Conservation (phyloP, 2,329 filamentous ascomycete species). For the Cercospora brassicicola region DNA sequence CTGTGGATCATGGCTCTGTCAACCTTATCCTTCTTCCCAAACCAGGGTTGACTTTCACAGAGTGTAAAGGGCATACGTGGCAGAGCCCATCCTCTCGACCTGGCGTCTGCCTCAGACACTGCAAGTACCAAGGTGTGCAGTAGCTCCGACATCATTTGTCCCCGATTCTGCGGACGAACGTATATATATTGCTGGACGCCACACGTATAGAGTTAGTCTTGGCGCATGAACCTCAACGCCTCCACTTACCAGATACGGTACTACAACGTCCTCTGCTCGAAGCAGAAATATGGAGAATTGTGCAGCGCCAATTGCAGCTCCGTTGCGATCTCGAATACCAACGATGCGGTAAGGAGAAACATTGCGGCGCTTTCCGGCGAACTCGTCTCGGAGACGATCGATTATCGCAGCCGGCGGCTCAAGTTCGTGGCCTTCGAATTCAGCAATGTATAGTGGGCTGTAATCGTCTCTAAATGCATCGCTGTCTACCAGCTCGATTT, state of each 20-base stretch:
- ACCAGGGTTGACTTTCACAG: conserved; percentile 27
- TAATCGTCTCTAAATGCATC: conserved; percentile 20
- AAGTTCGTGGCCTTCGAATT: conserved; percentile 27
- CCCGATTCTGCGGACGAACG: conserved; percentile 23
- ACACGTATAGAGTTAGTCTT: not conserved
- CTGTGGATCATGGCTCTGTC: conserved; percentile 24
- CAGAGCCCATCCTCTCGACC: not conserved
- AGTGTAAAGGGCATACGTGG: conserved; percentile 26
- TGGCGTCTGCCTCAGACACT: conserved; percentile 25
- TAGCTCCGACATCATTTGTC: conserved; percentile 28
- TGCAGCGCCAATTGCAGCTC: conserved; percentile 26
- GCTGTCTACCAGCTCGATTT: conserved; percentile 26
- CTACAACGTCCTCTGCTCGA: conserved; percentile 11
- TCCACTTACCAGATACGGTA: conserved; percentile 26
- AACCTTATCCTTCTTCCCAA: conserved; percentile 10
- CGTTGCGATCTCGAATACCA: conserved; percentile 25
- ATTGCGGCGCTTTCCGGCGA: conserved; percentile 15
- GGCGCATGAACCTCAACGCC: not conserved
- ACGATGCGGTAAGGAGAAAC: conserved; percentile 26
- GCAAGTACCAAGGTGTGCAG: conserved; percentile 29
- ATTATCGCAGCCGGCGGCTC: conserved; percentile 27
- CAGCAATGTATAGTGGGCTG: conserved; percentile 20
- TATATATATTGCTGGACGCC: conserved; percentile 28
- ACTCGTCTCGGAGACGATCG: conserved; percentile 21
- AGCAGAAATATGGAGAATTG: conserved; percentile 30